These are phyloP conservation scores for Paramyrothecium roridum DNA, from an alignment of 2,329 filamentous ascomycete genomes.

Conservation along the genomic window DNA sequence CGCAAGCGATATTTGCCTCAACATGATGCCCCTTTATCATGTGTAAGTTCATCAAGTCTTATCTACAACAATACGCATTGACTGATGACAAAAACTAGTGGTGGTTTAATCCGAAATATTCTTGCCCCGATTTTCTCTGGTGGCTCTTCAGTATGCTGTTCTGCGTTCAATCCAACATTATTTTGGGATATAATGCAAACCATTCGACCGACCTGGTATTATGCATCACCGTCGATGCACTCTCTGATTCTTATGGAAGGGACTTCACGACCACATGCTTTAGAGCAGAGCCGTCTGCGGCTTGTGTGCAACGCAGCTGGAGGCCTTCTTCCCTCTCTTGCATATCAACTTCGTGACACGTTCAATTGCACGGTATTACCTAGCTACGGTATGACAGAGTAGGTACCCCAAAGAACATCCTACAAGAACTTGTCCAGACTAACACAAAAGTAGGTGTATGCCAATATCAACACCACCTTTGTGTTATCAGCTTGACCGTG, in stretches of 20 bases:
- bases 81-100: too few species aligned
- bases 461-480: constrained; percentile 54
- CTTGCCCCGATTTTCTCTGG: constrained; percentile 52
- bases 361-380: constrained; percentile 51
- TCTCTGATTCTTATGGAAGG: constrained; percentile 47
- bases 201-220: constrained; percentile 52
- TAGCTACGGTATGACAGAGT: constrained; percentile 58
- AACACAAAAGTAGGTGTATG: constrained; percentile 39
- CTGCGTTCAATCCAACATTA: constrained; percentile 49
- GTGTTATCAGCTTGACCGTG: constrained; percentile 45
- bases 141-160: constrained; percentile 51
- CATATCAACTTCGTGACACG: constrained; percentile 42
- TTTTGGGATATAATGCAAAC: constrained; percentile 54
- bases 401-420: constrained; percentile 14
- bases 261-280: constrained; percentile 31
- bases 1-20: constrained; percentile 46
- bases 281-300: constrained; percentile 40
- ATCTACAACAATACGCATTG: not conserved
- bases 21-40: constrained; percentile 60
- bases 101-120: constrained; percentile 51
- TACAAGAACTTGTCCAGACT: too few species aligned
- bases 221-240: constrained; percentile 56
- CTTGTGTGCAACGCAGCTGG: constrained; percentile 56
- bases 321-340: constrained; percentile 48
- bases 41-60: constrained; percentile 41